Percentiles rank a stretch among this genome's conserved stretches.
Evolutionary conservation across 2,329 filamentous ascomycete genomes (phyloP).

Genomic region (Epicoccum sorghinum): DNA sequence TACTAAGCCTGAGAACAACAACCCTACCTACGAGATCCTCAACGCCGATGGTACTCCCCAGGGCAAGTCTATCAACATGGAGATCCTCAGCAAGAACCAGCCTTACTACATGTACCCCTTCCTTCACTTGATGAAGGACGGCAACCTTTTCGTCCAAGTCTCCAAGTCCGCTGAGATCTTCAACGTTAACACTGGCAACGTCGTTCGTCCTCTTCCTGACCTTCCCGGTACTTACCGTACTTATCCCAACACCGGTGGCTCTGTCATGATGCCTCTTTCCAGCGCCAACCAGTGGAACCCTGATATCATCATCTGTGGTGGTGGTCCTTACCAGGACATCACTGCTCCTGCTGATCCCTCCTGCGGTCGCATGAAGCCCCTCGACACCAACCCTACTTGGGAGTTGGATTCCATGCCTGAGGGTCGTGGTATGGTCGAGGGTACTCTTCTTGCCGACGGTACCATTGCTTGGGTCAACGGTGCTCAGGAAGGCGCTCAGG

Average conservation of each 20-base stretch:
- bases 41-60: conserved; percentile 54
- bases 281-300: conserved; percentile 60
- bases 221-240: conserved; percentile 63
- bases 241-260: conserved; percentile 66
- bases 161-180: conserved; percentile 64
- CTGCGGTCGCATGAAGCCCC: conserved; percentile 62
- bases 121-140: conserved; percentile 63
- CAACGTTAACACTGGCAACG: conserved; percentile 54
- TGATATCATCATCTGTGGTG: conserved; percentile 64
- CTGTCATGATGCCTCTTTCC: conserved; percentile 61
- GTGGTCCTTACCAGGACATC: conserved; percentile 65
- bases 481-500: conserved; percentile 63
- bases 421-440: conserved; percentile 66
- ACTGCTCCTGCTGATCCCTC: conserved; percentile 64
- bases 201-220: conserved; percentile 57
- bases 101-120: conserved; percentile 71
- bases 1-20: conserved; percentile 62
- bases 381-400: conserved; percentile 58
- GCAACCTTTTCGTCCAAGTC: conserved; percentile 63
- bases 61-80: conserved; percentile 57
- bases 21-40: conserved; percentile 68
- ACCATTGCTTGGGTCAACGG: conserved; percentile 69
- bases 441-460: conserved; percentile 64
- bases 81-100: conserved; percentile 62
- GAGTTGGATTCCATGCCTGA: conserved; percentile 65